Conservation (phyloP, 768 basidiomycete species). For the Pleurotus cornucopiae region DNA sequence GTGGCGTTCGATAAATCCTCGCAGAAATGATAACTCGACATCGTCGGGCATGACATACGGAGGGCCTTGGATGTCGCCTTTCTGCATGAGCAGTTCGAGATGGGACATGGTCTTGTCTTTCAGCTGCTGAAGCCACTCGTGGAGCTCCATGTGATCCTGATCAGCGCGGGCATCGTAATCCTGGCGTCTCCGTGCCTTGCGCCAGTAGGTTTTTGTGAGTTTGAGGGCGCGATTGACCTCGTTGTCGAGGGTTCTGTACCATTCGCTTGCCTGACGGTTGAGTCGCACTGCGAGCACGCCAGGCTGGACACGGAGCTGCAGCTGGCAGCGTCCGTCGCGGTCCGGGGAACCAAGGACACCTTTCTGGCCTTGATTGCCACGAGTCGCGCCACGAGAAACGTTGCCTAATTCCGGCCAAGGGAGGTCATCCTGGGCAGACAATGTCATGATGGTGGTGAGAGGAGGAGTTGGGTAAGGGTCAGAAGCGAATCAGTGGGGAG, state of each 20-base stretch:
- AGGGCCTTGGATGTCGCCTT: conserved; percentile 81
- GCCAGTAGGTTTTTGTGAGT: conserved; percentile 83
- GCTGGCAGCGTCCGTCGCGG: conserved; percentile 66
- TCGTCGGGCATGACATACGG: conserved; percentile 81
- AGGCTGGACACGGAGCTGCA: conserved; percentile 82
- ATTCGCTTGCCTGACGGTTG: conserved; percentile 75
- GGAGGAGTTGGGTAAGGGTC: conserved; percentile 14
- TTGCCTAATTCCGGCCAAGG: conserved; percentile 87
- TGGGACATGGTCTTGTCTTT: conserved; percentile 90
- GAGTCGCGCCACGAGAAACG: conserved; percentile 77
- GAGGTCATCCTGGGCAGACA: conserved; percentile 67
- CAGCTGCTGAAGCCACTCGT: conserved; percentile 83
- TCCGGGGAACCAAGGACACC: conserved; percentile 71
- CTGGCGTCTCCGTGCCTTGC: conserved; percentile 76
- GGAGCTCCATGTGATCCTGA: conserved; percentile 86
- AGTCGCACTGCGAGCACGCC: conserved; percentile 74
- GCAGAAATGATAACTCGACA: conserved; percentile 71
- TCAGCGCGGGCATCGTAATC: conserved; percentile 83
- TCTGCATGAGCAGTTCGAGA: conserved; percentile 82
- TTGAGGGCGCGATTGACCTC: conserved; percentile 81
- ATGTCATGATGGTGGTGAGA: conserved; percentile 26
- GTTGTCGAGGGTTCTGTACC: conserved; percentile 74
- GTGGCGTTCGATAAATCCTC: conserved; percentile 81
- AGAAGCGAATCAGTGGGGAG: conserved; percentile 15
- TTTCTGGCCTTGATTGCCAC: conserved; percentile 85